phyloP scores from a whole-genome alignment of 2,329 filamentous ascomycete genomes.

The Trichoderma harzianum region DNA sequence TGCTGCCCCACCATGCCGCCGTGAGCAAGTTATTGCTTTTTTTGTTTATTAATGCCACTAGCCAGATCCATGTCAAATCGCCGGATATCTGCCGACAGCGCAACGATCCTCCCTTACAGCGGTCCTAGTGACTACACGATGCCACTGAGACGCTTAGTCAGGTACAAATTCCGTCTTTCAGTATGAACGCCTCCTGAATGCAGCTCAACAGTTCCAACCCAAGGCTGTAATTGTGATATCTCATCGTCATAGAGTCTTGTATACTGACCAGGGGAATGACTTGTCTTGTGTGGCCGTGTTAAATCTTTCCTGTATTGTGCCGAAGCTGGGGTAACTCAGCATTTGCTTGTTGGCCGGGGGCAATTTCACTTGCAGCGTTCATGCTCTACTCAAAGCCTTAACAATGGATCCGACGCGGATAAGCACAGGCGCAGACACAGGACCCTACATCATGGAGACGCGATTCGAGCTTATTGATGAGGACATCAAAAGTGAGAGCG shows the following conservation, averaged over 20 bases:
- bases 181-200: background rate
- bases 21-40: background rate
- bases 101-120: background rate
- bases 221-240: background rate
- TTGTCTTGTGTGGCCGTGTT: background rate
- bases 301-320: background rate
- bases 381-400: background rate
- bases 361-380: background rate
- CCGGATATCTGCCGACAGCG: constrained; percentile 1
- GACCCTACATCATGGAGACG: constrained; percentile 25
- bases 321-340: background rate
- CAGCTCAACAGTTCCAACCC: background rate
- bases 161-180: background rate
- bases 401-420: constrained; percentile 30
- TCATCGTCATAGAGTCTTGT: background rate
- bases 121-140: background rate
- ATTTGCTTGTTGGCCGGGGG: background rate
- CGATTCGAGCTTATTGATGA: constrained; percentile 29
- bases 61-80: background rate
- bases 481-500: constrained; percentile 27
- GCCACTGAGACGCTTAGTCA: background rate
- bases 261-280: background rate
- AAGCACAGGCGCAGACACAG: constrained; percentile 22
- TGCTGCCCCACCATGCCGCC: constrained; percentile 6
- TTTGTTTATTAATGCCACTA: background rate